These are phyloP conservation scores for Exophiala aquamarina DNA, from an alignment of 2,329 filamentous ascomycete genomes.

Conservation along the genomic window DNA sequence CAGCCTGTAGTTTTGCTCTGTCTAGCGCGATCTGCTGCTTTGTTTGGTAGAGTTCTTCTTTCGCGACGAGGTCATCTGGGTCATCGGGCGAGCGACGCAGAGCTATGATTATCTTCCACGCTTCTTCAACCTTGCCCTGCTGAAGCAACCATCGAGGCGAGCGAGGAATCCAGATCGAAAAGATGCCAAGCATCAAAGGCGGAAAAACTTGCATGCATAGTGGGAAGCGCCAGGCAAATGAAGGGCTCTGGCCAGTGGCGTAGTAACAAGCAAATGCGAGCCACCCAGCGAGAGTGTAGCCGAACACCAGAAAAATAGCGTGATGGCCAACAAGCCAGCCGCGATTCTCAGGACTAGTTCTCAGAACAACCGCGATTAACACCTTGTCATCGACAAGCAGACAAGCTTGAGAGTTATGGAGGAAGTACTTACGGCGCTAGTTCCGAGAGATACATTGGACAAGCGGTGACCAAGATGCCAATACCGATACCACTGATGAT, in stretches of 20 bases:
- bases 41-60: conserved; percentile 42
- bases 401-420: too few relatives aligned
- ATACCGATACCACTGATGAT: conserved; percentile 23
- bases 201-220: conserved; percentile 3
- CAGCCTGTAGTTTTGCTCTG: conserved; percentile 36
- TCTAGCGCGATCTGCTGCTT: conserved; percentile 25
- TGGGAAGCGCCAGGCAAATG: conserved; percentile 5
- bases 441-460: conserved; percentile 24
- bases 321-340: conserved; percentile 20
- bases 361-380: too few relatives aligned
- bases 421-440: too few relatives aligned
- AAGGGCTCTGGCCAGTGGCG: background rate
- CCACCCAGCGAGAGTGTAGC: conserved; percentile 6
- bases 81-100: conserved; percentile 45
- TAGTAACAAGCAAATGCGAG: conserved; percentile 12
- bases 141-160: conserved; percentile 24
- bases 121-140: conserved; percentile 36
- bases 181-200: conserved; percentile 20
- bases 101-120: conserved; percentile 33
- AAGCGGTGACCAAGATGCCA: conserved; percentile 21
- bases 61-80: conserved; percentile 39
- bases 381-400: too few relatives aligned
- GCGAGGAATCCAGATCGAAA: conserved; percentile 18
- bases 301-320: conserved; percentile 3
- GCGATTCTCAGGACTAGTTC: conserved; percentile 16